Conservation (phyloP, 2,329 filamentous ascomycete species). For the Sporothrix inflata region DNA sequence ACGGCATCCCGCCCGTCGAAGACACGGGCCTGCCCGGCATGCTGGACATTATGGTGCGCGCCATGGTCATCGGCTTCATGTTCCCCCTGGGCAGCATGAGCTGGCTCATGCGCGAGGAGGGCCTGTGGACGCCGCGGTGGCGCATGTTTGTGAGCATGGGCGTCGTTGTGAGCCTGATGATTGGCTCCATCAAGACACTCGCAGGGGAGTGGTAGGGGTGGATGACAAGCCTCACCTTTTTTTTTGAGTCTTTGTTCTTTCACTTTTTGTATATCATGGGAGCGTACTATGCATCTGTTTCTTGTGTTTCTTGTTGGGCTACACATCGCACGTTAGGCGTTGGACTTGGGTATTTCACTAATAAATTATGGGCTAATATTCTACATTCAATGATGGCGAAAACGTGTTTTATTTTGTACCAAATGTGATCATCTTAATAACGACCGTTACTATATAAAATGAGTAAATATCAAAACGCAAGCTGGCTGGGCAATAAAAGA, state of each 20-base stretch:
- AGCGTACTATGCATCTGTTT: not conserved
- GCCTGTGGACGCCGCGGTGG: conserved; percentile 81
- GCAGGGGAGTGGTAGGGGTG: conserved; percentile 41
- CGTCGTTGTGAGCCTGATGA: conserved; percentile 74
- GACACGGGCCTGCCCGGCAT: conserved; percentile 55
- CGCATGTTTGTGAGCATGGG: conserved; percentile 86
- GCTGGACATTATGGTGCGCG: conserved; percentile 84
- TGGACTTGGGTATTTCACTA: too few species aligned
- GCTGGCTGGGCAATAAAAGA: conserved; percentile 19
- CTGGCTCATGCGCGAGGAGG: conserved; percentile 85
- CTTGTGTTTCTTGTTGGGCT: too few species aligned
- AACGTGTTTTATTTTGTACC: not conserved
- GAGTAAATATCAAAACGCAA: not conserved
- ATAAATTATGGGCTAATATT: not conserved
- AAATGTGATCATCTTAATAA: not conserved
- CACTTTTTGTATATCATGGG: not conserved
- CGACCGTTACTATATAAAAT: not conserved
- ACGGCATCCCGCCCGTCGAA: conserved; percentile 49
- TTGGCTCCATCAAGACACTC: conserved; percentile 67
- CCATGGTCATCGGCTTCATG: conserved; percentile 90
- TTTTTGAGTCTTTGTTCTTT: too few species aligned
- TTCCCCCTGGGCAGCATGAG: conserved; percentile 86
- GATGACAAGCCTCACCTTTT: too few species aligned
- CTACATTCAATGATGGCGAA: not conserved
- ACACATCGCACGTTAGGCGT: too few species aligned